Conservation (phyloP, 805 yeast species). For the Zygotorulaspora sp. region DNA sequence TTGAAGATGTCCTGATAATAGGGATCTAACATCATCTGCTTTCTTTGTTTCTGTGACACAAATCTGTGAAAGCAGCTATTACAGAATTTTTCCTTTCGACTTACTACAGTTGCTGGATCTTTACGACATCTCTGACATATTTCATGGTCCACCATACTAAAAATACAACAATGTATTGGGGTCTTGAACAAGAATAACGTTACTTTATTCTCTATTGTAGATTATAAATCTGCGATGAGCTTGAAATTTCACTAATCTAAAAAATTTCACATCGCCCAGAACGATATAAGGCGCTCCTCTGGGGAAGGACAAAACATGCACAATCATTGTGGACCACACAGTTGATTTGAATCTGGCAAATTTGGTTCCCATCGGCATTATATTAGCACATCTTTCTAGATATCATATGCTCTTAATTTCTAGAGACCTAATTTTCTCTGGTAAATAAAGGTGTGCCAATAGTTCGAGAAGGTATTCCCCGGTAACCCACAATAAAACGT, state of each 20-base stretch:
- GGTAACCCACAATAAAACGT: neutral
- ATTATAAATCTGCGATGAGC: slow-evolving; percentile 12
- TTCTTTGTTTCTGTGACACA: slow-evolving; percentile 73
- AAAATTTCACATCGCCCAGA: slow-evolving; percentile 3
- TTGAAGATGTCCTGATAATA: slow-evolving; percentile 65
- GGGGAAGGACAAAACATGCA: too few relatives aligned
- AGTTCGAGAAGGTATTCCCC: too few relatives aligned
- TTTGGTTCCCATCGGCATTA: too few relatives aligned
- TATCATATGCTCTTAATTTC: too few relatives aligned
- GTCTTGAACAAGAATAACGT: neutral
- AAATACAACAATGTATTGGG: too few relatives aligned
- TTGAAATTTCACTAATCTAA: slow-evolving; percentile 2
- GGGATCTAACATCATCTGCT: slow-evolving; percentile 62
- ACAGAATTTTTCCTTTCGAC: slow-evolving; percentile 35
- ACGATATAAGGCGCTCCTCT: neutral
- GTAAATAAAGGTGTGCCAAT: too few relatives aligned
- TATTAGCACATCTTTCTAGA: too few relatives aligned
- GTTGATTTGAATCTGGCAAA: too few relatives aligned
- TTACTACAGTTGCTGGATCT: slow-evolving; percentile 2
- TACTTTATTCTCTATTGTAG: neutral
- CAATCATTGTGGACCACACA: too few relatives aligned
- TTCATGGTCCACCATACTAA: neutral
- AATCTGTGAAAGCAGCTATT: slow-evolving; percentile 62
- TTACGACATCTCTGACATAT: slow-evolving; percentile 1
- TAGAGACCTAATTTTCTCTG: too few relatives aligned